These are phyloP conservation scores for Naumovozyma dairenensis DNA, from an alignment of 805 yeast genomes.

Conservation along the genomic window DNA sequence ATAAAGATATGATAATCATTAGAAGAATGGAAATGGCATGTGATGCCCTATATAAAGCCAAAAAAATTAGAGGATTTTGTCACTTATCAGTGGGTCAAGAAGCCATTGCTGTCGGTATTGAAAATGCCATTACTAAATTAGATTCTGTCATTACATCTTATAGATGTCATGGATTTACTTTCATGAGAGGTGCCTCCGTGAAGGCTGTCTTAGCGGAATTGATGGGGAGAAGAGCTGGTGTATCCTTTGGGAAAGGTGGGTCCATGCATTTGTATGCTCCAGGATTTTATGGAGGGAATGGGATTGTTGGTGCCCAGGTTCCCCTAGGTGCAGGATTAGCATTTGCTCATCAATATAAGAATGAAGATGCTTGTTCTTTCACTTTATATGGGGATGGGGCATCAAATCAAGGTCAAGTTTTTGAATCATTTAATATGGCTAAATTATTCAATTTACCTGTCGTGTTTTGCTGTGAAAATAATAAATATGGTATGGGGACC, in stretches of 20 bases:
- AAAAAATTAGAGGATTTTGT: slow-evolving; percentile 98
- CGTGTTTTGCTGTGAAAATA: slow-evolving; percentile 94
- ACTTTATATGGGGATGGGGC: slow-evolving; percentile 98
- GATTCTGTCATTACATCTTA: slow-evolving; percentile 94
- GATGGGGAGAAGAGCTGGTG: slow-evolving; percentile 94
- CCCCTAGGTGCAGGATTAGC: slow-evolving; percentile 97
- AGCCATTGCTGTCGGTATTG: slow-evolving; percentile 98
- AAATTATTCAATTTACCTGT: slow-evolving; percentile 96
- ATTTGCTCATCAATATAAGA: slow-evolving; percentile 93
- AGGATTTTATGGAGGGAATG: slow-evolving; percentile 98
- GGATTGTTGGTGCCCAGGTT: slow-evolving; percentile 99
- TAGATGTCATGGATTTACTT: slow-evolving; percentile 98
- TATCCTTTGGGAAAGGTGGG: slow-evolving; percentile 96
- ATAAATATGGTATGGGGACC: slow-evolving; percentile 99
- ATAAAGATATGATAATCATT: slow-evolving; percentile 87
- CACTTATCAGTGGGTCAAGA: slow-evolving; percentile 98
- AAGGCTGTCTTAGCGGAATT: slow-evolving; percentile 87
- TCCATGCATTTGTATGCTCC: slow-evolving; percentile 98
- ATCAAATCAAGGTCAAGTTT: slow-evolving; percentile 98
- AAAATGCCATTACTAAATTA: slow-evolving; percentile 74
- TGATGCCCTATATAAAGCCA: slow-evolving; percentile 95
- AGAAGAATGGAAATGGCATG: slow-evolving; percentile 99
- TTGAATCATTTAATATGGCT: slow-evolving; percentile 97
- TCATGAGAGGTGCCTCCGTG: slow-evolving; percentile 90
- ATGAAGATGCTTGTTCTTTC: slow-evolving; percentile 72